Conservation (phyloP, 768 basidiomycete genomes). For the Pluteus cervinus region DNA sequence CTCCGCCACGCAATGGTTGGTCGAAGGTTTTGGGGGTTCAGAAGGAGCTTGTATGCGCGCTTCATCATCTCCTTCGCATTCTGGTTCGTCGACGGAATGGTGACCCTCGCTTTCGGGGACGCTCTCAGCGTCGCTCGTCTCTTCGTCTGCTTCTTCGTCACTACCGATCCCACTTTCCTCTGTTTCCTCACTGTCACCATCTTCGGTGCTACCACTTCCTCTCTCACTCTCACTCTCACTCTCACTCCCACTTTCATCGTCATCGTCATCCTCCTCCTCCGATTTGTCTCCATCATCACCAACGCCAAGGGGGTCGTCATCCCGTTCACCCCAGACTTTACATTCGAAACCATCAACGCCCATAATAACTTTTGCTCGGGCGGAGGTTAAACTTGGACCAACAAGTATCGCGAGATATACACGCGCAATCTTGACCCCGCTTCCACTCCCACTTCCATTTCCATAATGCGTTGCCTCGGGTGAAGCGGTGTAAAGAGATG, state of each 20-base stretch:
- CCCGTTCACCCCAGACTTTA: constrained; percentile 32
- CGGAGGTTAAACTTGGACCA: constrained; percentile 57
- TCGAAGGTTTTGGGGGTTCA: too few species aligned
- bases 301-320: constrained; percentile 13
- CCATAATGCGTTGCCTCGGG: background rate
- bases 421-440: constrained; percentile 14
- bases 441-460: constrained; percentile 3
- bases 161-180: constrained; percentile 18
- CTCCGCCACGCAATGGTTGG: too few species aligned
- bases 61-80: constrained; percentile 13
- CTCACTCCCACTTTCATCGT: constrained; percentile 4
- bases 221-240: constrained; percentile 18
- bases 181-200: constrained; percentile 15
- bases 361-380: constrained; percentile 55
- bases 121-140: constrained; percentile 10
- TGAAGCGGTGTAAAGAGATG: background rate
- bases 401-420: constrained; percentile 59
- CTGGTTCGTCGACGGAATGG: too few species aligned
- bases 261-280: constrained; percentile 18
- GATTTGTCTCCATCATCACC: background rate
- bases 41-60: constrained; percentile 11
- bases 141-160: constrained; percentile 18
- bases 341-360: constrained; percentile 61
- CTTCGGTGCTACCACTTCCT: constrained; percentile 14
- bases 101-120: too few species aligned